Evolutionary conservation across 345 rosid species (phyloP).

Genomic region (Eucalyptus microcorys): DNA sequence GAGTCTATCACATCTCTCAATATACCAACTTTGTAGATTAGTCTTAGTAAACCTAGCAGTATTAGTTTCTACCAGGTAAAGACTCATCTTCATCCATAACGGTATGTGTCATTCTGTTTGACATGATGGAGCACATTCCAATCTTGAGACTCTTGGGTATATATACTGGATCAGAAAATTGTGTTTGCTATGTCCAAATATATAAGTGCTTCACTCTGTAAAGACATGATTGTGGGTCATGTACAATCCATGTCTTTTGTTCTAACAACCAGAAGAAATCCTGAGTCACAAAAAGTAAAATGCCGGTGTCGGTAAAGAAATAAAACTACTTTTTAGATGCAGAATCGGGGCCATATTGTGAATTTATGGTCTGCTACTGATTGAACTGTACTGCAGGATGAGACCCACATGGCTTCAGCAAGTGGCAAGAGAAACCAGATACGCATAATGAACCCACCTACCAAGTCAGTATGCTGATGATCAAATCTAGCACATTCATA

Average conservation of each 20-base stretch:
- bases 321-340: background rate
- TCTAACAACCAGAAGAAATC: background rate
- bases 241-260: background rate
- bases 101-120: background rate
- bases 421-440: background rate
- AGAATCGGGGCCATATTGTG: constrained; percentile 15
- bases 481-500: background rate
- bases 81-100: background rate
- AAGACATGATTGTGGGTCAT: background rate
- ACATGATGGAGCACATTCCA: background rate
- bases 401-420: constrained; percentile 5
- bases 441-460: constrained; percentile 17
- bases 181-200: background rate
- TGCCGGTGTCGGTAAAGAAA: background rate
- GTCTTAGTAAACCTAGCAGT: background rate
- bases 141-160: background rate
- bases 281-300: background rate
- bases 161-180: background rate
- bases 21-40: background rate
- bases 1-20: background rate
- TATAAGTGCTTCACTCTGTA: background rate
- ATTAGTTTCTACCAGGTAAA: background rate
- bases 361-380: background rate
- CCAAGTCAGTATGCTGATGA: background rate
- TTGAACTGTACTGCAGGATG: constrained; percentile 4